These are phyloP conservation scores for Triticum turgidum DNA, from an alignment of 176 grass and related monocot genomes.

Conservation along the genomic window DNA sequence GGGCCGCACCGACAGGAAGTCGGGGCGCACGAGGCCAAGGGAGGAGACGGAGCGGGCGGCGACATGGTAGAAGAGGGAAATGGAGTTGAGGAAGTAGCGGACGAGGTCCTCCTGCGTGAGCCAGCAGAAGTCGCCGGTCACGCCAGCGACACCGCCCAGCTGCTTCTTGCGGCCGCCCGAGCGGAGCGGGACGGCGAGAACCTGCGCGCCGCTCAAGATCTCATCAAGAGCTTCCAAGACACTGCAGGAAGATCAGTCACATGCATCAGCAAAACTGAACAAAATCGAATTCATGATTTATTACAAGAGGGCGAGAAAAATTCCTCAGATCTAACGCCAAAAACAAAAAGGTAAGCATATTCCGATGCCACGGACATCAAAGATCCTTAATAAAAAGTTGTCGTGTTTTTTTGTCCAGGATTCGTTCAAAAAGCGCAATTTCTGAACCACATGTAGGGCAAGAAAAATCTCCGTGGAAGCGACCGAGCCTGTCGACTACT, in stretches of 20 bases:
- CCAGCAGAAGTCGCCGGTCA: conserved; percentile 64
- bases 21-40: conserved; percentile 60
- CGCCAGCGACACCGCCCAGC: neutral
- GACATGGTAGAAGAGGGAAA: conserved; percentile 69
- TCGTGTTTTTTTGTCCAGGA: neutral
- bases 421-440: neutral
- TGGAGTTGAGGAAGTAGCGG: conserved; percentile 80
- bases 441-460: neutral
- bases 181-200: conserved; percentile 56
- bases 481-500: conserved; percentile 15
- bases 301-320: neutral
- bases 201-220: conserved; percentile 66
- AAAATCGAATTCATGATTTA: neutral
- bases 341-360: neutral
- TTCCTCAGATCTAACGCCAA: neutral
- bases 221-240: conserved; percentile 75
- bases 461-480: conserved; percentile 18
- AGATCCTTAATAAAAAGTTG: neutral
- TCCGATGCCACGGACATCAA: neutral
- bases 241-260: conserved; percentile 33
- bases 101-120: conserved; percentile 84
- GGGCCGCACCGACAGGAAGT: conserved; percentile 48
- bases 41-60: conserved; percentile 57
- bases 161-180: conserved; percentile 46
- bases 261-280: conserved; percentile 22